Base-by-base conservation (phyloP, 1,139 yeast genomes). In the Hemisphaericaspora lyxosophila region DNA sequence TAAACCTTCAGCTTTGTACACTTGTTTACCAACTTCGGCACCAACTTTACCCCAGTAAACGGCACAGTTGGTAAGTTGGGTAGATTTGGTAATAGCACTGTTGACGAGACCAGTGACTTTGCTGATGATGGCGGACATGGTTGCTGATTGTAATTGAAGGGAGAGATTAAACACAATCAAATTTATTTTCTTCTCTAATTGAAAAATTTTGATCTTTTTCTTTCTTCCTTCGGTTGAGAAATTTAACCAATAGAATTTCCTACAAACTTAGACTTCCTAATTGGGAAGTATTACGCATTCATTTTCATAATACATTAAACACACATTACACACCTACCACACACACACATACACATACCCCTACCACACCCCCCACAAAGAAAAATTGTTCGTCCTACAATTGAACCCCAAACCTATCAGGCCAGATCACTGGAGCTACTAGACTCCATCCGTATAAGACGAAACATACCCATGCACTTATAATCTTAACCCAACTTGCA, bases 381-480 rank as follows among this genome's bases (percentile, higher is more conserved):
- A n/a, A n/a, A n/a, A n/a, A n/a, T n/a, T n/a, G n/a, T n/a, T n/a
- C n/a, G n/a, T n/a, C n/a, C n/a, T 56, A 62, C 13, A 62, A 38
- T 38, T 49, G 61, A 9, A 65, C 62, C 2, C 68, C 79, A 60
- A 90, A 92, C 45, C 97, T 68, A 49, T 92, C 97, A 2, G 97
- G 97, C 72, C 89, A 76, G 14, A 88, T 48, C 5, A 86, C 85
- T 0, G 98, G 98, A 0, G 97, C 98, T 8, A 87, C 60, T 44
- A 92, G 66, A 12, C 95, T 86, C 98, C 98, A 92, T 1, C 84
- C 82, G 54, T 90, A 94, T 36, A 94, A 72, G 7, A 72, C 64
- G 57, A 82, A 92, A 57, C 98, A 94, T 23, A 86, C 79, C 96
- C 97, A 89, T 2, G 97, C 85, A 55, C 95, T 82, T 18, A 85